Percentiles rank a stretch among this genome's conserved stretches.
phyloP scores from a whole-genome alignment of 371 early-diverging fungal genomes.

The Mucor velutinosus region DNA sequence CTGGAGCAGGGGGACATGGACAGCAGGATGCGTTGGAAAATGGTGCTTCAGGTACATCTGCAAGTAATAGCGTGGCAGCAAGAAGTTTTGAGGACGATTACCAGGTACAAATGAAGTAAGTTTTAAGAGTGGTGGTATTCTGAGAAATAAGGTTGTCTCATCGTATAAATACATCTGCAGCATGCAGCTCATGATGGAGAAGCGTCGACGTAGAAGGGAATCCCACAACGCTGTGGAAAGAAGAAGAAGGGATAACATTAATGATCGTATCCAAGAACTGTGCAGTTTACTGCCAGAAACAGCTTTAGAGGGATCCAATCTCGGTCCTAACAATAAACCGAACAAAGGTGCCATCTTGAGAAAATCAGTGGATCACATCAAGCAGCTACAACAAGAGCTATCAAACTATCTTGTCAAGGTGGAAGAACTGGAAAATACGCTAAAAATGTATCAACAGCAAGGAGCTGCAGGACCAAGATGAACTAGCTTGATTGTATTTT shows the following conservation, averaged over 20 bases:
- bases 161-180: slow-evolving; percentile 13
- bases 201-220: slow-evolving; percentile 89
- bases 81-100: slow-evolving; percentile 49
- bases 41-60: background rate
- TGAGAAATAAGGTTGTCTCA: background rate
- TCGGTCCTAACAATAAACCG: slow-evolving; percentile 77
- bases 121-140: background rate
- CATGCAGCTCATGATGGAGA: slow-evolving; percentile 67
- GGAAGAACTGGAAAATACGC: slow-evolving; percentile 66
- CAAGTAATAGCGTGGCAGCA: slow-evolving; percentile 18
- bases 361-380: slow-evolving; percentile 89
- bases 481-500: background rate
- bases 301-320: slow-evolving; percentile 56
- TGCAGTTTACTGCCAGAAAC: slow-evolving; percentile 78
- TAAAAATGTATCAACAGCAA: slow-evolving; percentile 23
- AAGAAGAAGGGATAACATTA: slow-evolving; percentile 94
- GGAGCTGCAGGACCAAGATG: background rate
- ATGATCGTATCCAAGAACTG: slow-evolving; percentile 95
- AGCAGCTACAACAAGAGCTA: slow-evolving; percentile 66
- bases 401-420: slow-evolving; percentile 61
- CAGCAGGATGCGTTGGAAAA: background rate
- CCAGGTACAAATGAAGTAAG: slow-evolving; percentile 45
- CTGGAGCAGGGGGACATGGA: no score
- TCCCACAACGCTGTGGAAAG: slow-evolving; percentile 97
- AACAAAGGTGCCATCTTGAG: slow-evolving; percentile 85